Conservation (phyloP, 2,329 filamentous ascomycete genomes). For the Phyllosticta capitalensis region DNA sequence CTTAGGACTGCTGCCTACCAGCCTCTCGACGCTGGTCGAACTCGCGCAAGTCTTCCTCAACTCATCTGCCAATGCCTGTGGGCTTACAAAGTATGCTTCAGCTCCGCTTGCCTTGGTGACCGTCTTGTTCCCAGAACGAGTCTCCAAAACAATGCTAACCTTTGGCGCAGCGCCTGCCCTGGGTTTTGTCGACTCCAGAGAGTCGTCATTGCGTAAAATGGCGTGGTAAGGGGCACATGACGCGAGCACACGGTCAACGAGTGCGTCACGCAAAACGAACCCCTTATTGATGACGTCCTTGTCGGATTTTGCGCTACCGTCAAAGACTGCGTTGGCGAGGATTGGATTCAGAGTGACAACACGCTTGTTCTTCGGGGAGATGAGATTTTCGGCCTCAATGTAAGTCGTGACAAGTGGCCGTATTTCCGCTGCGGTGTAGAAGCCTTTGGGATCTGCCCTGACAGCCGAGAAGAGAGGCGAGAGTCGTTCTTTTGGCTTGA, state of each 20-base stretch:
- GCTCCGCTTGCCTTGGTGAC: conserved; percentile 54
- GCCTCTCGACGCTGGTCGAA: conserved; percentile 54
- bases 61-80: conserved; percentile 53
- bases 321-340: conserved; percentile 52
- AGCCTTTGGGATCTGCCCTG: conserved; percentile 40
- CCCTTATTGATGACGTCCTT: conserved; percentile 48
- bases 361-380: conserved; percentile 50
- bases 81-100: conserved; percentile 52
- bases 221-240: conserved; percentile 48
- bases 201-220: conserved; percentile 42
- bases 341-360: conserved; percentile 53
- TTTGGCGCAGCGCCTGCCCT: conserved; percentile 53
- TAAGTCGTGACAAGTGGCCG: conserved; percentile 49
- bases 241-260: conserved; percentile 50
- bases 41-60: conserved; percentile 58
- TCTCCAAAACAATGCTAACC: conserved; percentile 51
- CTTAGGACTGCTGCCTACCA: conserved; percentile 50
- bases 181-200: conserved; percentile 40
- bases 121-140: conserved; percentile 56
- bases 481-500: conserved; percentile 49
- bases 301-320: conserved; percentile 38
- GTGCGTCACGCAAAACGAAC: conserved; percentile 48
- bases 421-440: conserved; percentile 52
- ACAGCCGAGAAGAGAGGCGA: conserved; percentile 45
- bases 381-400: conserved; percentile 46